Evolutionary conservation across 1,284 basidiomycete genomes (phyloP), one percentile per base, ranked within the genome.

Genomic region (Gymnopus androsaceus): DNA sequence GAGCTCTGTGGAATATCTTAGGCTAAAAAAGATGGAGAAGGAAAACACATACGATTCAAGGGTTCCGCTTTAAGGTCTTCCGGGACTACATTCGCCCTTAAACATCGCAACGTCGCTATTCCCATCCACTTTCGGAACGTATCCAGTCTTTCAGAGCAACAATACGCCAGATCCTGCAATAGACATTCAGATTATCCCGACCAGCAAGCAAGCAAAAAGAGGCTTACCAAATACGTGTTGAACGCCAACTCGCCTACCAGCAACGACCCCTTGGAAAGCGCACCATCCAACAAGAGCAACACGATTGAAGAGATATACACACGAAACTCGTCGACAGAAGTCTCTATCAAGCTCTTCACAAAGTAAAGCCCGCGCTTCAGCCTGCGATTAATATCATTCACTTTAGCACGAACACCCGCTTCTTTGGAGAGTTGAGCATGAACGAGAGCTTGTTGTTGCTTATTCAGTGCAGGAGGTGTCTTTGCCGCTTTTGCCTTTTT

Each of bases 381-480:
- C 14, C 74, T 75, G 0, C 71, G 67, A 61, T 89, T 83, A 4
- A 90, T 71, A 0, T 58, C 63, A 2, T 69, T 66, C 1, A 98
- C 87, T 28, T 75, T 77, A 37, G 75, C 67, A 12, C 95, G 84
- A 7, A 90, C 77, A 3, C 74, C 78, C 0, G 81, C 73, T 67
- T 98, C 95, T 63, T 91, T 91, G 31, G 82, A 80, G 5, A 95
- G 77, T 67, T 97, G 95, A 1, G 84, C 84, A 46, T 88, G 80
- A 5, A 97, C 83, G 3, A 92, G 78, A 0, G 84, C 86, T 61
- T 90, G 85, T 56, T 96, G 92, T 61, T 90, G 86, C 68, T 95
- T 97, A 1, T 90, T 92, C 3, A 97, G 70, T 4, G 80, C 79
- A 4, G 74, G 71, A 1, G 76, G 65, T 1, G 73, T 70, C 6